Conservation (phyloP, 805 yeast genomes). For the Yarrowia sp. region DNA sequence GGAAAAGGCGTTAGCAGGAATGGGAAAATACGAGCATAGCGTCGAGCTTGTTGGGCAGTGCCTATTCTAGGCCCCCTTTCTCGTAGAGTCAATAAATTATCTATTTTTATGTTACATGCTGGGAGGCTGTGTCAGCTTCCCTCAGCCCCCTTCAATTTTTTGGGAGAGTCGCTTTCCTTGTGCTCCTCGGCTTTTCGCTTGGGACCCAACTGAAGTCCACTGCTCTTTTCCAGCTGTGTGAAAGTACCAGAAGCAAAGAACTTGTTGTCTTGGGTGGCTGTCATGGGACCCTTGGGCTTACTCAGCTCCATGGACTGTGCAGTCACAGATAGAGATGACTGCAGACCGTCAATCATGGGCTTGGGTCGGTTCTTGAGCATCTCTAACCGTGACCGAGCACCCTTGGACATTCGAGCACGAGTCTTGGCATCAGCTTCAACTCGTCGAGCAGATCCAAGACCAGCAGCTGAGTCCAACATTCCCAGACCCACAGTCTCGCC, state of each 20-base stretch:
- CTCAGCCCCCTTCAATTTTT: slow-evolving; percentile 2
- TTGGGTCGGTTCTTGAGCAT: slow-evolving; percentile 8
- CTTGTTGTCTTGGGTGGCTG: background rate
- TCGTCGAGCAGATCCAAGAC: slow-evolving; percentile 33
- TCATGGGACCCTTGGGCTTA: background rate
- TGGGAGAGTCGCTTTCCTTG: background rate
- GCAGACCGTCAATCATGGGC: slow-evolving; percentile 21
- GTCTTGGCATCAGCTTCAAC: slow-evolving; percentile 44
- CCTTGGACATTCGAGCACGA: slow-evolving; percentile 58
- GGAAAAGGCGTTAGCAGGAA: background rate
- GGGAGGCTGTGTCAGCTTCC: background rate
- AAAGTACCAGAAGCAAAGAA: slow-evolving; percentile 17
- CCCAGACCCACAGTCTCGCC: slow-evolving; percentile 79
- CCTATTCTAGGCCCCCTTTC: background rate
- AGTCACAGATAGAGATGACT: slow-evolving; percentile 1
- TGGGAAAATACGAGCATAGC: background rate
- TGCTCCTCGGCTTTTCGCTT: slow-evolving; percentile 9
- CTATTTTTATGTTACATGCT: background rate
- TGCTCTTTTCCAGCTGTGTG: slow-evolving; percentile 7
- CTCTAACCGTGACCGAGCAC: slow-evolving; percentile 27
- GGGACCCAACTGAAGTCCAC: slow-evolving; percentile 1
- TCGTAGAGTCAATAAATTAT: too few relatives aligned
- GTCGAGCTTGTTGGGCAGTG: too few relatives aligned
- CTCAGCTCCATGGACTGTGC: slow-evolving; percentile 15
- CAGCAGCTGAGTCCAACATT: slow-evolving; percentile 47